phyloP scores from a whole-genome alignment of 2,329 filamentous ascomycete species.

The Colletotrichum costaricense region DNA sequence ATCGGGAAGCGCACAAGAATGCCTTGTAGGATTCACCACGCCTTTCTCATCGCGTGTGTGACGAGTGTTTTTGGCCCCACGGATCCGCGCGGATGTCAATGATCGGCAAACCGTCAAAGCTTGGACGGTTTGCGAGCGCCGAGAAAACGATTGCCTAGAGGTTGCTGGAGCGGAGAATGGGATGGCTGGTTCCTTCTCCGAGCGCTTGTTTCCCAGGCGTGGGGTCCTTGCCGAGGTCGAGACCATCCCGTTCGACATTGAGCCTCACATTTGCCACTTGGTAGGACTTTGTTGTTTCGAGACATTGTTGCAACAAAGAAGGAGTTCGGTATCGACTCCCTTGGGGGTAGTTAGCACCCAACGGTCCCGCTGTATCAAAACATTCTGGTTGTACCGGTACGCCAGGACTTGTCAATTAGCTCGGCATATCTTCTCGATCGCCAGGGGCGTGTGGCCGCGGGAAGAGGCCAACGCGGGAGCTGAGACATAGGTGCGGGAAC shows the following conservation, averaged over 20 bases:
- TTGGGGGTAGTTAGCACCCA: not conserved
- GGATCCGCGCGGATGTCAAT: conserved; percentile 29
- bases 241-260: conserved; percentile 7
- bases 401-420: not conserved
- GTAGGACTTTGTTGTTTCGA: conserved; percentile 12
- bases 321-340: not conserved
- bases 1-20: conserved; percentile 16
- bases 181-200: not conserved
- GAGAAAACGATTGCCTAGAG: not conserved
- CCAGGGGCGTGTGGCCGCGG: conserved; percentile 7
- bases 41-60: not conserved
- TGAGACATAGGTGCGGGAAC: conserved; percentile 1
- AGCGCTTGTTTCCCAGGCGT: not conserved
- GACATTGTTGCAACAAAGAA: not conserved
- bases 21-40: conserved; percentile 30
- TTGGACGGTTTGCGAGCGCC: not conserved
- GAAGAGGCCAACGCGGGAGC: conserved; percentile 25
- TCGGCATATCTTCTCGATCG: not conserved
- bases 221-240: not conserved
- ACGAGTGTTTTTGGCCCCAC: conserved; percentile 1
- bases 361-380: not conserved
- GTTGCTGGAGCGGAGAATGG: not conserved
- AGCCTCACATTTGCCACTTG: conserved; percentile 30
- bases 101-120: conserved; percentile 8
- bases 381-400: not conserved